A percentile compares a stretch with the other conserved stretches of the same genome.
Conservation (phyloP, 2,329 filamentous ascomycete genomes). For the Aspergillus phoenicis region DNA sequence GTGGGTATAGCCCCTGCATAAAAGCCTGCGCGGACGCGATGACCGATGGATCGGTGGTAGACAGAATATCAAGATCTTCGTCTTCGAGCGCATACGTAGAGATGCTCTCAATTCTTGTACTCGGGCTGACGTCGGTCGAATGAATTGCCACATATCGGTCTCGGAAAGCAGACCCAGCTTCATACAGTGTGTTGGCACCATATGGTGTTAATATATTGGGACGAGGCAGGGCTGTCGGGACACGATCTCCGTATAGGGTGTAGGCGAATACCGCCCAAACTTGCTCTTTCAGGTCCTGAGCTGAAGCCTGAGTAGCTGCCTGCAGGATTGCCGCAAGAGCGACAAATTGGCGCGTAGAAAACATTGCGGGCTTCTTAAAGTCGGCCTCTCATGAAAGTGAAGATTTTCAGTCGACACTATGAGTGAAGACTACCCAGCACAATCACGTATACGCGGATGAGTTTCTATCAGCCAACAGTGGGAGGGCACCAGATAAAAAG, state of each 20-base stretch:
- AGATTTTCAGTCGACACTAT: slow-evolving; percentile 17
- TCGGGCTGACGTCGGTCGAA: slow-evolving; percentile 24
- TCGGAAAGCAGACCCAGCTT: slow-evolving; percentile 55
- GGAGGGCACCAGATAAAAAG: background rate
- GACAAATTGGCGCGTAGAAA: background rate
- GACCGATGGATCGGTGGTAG: slow-evolving; percentile 52
- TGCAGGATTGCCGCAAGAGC: slow-evolving; percentile 19
- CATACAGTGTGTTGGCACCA: slow-evolving; percentile 58
- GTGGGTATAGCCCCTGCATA: slow-evolving; percentile 64
- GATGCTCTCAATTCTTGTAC: slow-evolving; percentile 49
- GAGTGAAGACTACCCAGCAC: background rate
- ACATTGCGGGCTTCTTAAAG: background rate
- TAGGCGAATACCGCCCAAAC: slow-evolving; percentile 57
- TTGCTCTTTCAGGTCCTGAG: slow-evolving; percentile 35
- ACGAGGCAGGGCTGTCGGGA: slow-evolving; percentile 46
- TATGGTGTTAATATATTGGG: slow-evolving; percentile 52
- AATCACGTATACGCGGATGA: background rate
- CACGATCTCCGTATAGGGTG: slow-evolving; percentile 58
- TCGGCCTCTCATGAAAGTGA: background rate
- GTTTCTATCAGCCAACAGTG: background rate
- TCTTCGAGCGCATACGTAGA: slow-evolving; percentile 48
- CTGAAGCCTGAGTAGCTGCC: slow-evolving; percentile 20
- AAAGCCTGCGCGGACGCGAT: slow-evolving; percentile 61
- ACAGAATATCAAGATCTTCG: slow-evolving; percentile 51
- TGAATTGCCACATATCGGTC: slow-evolving; percentile 52